Percentiles rank a stretch among this genome's conserved stretches.
These are phyloP conservation scores for Nitzschia palea DNA, from an alignment of 108 stramenopile genomes.

Conservation along the genomic window DNA sequence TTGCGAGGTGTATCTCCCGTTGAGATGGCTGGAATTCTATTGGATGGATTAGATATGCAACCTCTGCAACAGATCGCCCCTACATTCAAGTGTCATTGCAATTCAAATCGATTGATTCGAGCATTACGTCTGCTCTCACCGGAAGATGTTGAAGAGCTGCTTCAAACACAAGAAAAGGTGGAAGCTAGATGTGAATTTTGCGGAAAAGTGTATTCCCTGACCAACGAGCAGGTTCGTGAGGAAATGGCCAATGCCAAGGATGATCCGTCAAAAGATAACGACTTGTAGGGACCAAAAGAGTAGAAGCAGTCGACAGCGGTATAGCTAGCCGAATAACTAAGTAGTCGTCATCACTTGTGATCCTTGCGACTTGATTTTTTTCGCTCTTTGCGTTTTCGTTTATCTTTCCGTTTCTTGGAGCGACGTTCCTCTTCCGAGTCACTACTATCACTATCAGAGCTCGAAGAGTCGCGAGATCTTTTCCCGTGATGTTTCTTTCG, in stretches of 20 bases:
- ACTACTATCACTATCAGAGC: conserved; percentile 5
- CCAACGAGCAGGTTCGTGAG: conserved; percentile 62
- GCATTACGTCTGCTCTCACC: conserved; percentile 73
- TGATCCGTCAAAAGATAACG: conserved; percentile 65
- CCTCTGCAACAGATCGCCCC: conserved; percentile 74
- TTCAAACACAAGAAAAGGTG: conserved; percentile 68
- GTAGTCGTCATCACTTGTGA: background rate
- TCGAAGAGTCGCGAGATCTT: conserved; percentile 3
- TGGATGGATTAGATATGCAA: conserved; percentile 80
- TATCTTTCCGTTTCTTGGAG: background rate
- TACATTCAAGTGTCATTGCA: conserved; percentile 59
- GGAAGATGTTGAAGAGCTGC: conserved; percentile 75
- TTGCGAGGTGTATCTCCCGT: conserved; percentile 68
- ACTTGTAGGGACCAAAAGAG: conserved; percentile 21
- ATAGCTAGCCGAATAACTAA: background rate
- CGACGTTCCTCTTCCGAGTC: conserved; percentile 26
- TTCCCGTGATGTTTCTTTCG: conserved; percentile 22
- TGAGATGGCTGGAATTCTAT: conserved; percentile 68
- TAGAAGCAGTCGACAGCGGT: background rate
- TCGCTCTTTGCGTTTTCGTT: conserved; percentile 3
- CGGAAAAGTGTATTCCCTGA: conserved; percentile 74
- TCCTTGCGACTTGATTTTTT: conserved; percentile 4
- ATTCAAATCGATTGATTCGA: conserved; percentile 71
- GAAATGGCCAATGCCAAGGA: conserved; percentile 62
- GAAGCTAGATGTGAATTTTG: conserved; percentile 89